These are phyloP conservation scores for Striga hermonthica DNA, from an alignment of 305 asterid species.

Conservation along the genomic window DNA sequence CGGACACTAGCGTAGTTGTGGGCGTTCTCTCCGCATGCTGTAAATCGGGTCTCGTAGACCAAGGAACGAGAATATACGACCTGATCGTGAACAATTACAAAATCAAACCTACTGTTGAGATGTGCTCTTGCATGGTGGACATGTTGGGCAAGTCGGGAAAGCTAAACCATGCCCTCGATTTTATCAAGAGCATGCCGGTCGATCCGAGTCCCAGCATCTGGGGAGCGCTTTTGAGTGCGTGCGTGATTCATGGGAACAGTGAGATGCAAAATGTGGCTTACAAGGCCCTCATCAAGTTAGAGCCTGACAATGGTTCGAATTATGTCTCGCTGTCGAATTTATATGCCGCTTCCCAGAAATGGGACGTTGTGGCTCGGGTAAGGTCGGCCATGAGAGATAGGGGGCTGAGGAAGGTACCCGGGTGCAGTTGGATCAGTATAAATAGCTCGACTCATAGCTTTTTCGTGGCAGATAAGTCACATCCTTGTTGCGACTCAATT, in stretches of 20 bases:
- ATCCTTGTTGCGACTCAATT: constrained; percentile 46
- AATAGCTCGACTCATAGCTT: constrained; percentile 51
- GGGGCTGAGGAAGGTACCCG: constrained; percentile 59
- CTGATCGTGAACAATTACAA: constrained; percentile 32
- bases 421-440: constrained; percentile 70
- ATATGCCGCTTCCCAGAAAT: constrained; percentile 56
- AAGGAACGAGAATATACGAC: constrained; percentile 49
- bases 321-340: constrained; percentile 59
- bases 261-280: constrained; percentile 55
- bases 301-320: constrained; percentile 59
- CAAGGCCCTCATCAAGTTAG: constrained; percentile 48
- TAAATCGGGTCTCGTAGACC: constrained; percentile 53
- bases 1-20: constrained; percentile 44
- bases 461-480: constrained; percentile 52
- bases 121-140: constrained; percentile 69
- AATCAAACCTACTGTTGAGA: constrained; percentile 50
- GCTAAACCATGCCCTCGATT: constrained; percentile 47
- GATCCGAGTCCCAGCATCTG: constrained; percentile 61
- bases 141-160: constrained; percentile 55
- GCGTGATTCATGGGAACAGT: constrained; percentile 48
- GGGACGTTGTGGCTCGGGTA: constrained; percentile 60
- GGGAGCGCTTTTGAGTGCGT: constrained; percentile 65
- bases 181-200: constrained; percentile 47
- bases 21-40: constrained; percentile 72
- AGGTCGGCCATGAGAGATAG: constrained; percentile 55